These are phyloP conservation scores for Colletotrichum sp. DNA, from an alignment of 2,329 filamentous ascomycete genomes.

Conservation along the genomic window DNA sequence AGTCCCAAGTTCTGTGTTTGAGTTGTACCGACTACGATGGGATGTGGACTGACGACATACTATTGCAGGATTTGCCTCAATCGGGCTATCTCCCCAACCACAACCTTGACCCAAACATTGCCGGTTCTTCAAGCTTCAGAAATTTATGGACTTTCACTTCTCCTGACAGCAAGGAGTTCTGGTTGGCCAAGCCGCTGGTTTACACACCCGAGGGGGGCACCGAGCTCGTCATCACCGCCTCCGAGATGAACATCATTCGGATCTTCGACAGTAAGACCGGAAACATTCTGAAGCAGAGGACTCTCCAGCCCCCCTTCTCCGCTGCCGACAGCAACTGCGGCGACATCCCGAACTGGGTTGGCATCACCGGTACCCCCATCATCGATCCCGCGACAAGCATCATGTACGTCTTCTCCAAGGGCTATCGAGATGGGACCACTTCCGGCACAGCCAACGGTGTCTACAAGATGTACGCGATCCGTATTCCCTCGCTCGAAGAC, in stretches of 20 bases:
- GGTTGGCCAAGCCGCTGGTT: conserved; percentile 43
- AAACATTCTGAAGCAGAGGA: conserved; percentile 37
- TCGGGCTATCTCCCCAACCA: conserved; percentile 44
- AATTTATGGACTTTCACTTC: conserved; percentile 37
- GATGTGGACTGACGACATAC: neutral
- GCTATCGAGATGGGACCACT: conserved; percentile 30
- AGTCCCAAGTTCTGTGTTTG: neutral
- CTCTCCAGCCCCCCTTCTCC: conserved; percentile 43
- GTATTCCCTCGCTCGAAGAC: conserved; percentile 41
- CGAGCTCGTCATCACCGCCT: conserved; percentile 43
- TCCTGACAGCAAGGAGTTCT: conserved; percentile 8
- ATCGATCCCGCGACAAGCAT: conserved; percentile 38
- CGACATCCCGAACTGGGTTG: conserved; percentile 42
- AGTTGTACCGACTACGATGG: neutral
- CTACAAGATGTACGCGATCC: conserved; percentile 44
- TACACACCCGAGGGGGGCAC: conserved; percentile 41
- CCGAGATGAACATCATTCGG: conserved; percentile 41
- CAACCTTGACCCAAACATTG: conserved; percentile 44
- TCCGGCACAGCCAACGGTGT: conserved; percentile 36
- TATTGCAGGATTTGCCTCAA: conserved; percentile 32
- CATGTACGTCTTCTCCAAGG: conserved; percentile 41
- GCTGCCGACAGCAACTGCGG: conserved; percentile 41
- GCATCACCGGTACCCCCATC: conserved; percentile 40
- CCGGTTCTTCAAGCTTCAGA: conserved; percentile 35
- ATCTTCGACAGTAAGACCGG: conserved; percentile 46